A percentile compares a stretch with the other conserved stretches of the same genome.
phyloP scores from a whole-genome alignment of 805 yeast species.

The Nakazawaea siamensis region DNA sequence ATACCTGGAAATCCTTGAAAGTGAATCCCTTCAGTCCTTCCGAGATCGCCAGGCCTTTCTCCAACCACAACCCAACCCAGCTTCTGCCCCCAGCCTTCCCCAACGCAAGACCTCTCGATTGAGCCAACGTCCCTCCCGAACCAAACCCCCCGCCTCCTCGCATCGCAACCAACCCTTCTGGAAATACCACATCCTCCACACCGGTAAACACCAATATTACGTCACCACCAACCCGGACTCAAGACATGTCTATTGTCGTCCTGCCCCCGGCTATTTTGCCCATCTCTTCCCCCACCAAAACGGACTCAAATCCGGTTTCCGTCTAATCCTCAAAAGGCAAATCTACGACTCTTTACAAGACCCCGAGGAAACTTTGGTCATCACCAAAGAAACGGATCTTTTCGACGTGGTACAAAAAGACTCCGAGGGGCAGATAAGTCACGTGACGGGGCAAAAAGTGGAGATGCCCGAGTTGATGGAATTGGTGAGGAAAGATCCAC shows the following conservation, averaged over 20 bases:
- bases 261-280: conserved; percentile 57
- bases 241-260: conserved; percentile 48
- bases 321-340: conserved; percentile 22
- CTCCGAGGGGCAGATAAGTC: background rate
- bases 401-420: background rate
- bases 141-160: too few species aligned
- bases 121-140: too few species aligned
- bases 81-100: too few species aligned
- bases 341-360: conserved; percentile 10
- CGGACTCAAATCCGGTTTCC: conserved; percentile 18
- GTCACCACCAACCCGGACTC: conserved; percentile 61
- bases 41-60: too few species aligned
- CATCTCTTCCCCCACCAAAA: conserved; percentile 3
- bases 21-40: too few species aligned
- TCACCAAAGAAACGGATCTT: conserved; percentile 14
- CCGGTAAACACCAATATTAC: conserved; percentile 44
- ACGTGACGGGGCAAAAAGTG: conserved; percentile 1
- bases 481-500: conserved; percentile 10
- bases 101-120: too few species aligned
- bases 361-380: conserved; percentile 13
- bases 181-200: conserved; percentile 55
- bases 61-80: too few species aligned
- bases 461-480: conserved; percentile 12
- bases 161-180: conserved; percentile 38
- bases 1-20: too few species aligned